These are phyloP conservation scores for Pseudonectria buxi DNA, from an alignment of 2,329 filamentous ascomycete species.

Conservation along the genomic window DNA sequence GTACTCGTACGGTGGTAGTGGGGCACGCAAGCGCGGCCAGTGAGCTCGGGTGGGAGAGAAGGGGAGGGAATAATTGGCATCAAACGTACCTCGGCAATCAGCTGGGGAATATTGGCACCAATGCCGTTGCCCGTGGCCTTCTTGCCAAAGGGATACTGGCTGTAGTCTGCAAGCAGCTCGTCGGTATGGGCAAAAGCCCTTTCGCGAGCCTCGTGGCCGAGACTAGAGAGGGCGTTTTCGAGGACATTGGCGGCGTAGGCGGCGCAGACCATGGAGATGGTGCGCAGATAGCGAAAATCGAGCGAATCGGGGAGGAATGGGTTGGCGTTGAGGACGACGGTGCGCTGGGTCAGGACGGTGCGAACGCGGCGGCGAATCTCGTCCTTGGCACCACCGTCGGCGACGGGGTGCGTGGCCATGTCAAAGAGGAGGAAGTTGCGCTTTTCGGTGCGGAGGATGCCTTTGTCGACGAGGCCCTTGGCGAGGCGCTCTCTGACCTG, in stretches of 20 bases:
- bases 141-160: conserved; percentile 92
- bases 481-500: conserved; percentile 96
- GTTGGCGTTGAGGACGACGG: conserved; percentile 77
- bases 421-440: conserved; percentile 99
- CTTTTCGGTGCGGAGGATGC: conserved; percentile 96
- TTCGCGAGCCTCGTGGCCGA: conserved; percentile 91
- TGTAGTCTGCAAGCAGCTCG: conserved; percentile 91
- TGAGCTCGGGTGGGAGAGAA: too few relatives aligned
- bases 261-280: conserved; percentile 93
- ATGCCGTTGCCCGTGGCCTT: conserved; percentile 75
- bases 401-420: conserved; percentile 98
- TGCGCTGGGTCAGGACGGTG: conserved; percentile 87
- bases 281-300: conserved; percentile 88
- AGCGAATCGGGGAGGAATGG: conserved; percentile 91
- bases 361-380: conserved; percentile 91
- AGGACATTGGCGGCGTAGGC: conserved; percentile 97
- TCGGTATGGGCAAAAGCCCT: conserved; percentile 95
- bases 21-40: too few relatives aligned
- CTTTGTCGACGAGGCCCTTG: conserved; percentile 97
- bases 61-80: too few relatives aligned
- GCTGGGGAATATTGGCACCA: conserved; percentile 84
- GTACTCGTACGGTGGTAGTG: too few relatives aligned
- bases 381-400: conserved; percentile 93
- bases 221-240: conserved; percentile 90
- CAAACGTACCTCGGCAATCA: conserved; percentile 65